phyloP scores from a whole-genome alignment of 2,329 filamentous ascomycete genomes.

The Coniochaeta ligniaria region DNA sequence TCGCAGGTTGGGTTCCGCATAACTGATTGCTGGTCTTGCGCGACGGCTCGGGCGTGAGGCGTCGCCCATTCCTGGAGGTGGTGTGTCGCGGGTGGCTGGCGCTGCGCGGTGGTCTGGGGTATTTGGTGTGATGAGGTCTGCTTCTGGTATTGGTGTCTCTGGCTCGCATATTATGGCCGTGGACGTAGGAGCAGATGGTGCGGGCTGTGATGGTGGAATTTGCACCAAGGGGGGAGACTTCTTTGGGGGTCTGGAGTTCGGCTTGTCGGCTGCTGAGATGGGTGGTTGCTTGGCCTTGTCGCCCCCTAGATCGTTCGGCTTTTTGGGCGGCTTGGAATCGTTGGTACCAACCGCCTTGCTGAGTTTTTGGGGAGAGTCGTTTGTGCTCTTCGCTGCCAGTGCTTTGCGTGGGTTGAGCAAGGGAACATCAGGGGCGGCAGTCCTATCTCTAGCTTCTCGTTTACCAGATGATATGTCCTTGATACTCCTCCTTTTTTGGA shows the following conservation, averaged over 20 bases:
- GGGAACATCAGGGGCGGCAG: slow-evolving; percentile 8
- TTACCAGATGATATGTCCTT: slow-evolving; percentile 37
- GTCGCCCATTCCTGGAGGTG: slow-evolving; percentile 50
- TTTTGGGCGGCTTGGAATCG: slow-evolving; percentile 31
- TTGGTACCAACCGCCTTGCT: slow-evolving; percentile 24
- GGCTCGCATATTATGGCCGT: slow-evolving; percentile 17
- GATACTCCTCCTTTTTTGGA: slow-evolving; percentile 32
- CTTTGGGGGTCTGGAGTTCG: slow-evolving; percentile 12
- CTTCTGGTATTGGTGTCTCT: slow-evolving; percentile 28
- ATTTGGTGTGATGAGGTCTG: slow-evolving; percentile 33
- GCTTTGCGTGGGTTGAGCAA: slow-evolving; percentile 33
- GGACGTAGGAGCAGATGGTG: neutral
- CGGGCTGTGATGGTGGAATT: slow-evolving; percentile 11
- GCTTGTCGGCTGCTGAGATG: slow-evolving; percentile 6
- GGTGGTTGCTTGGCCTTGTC: slow-evolving; percentile 7
- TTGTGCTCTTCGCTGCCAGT: slow-evolving; percentile 50
- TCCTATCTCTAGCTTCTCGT: slow-evolving; percentile 28
- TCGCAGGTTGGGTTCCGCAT: slow-evolving; percentile 73
- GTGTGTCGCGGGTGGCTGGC: slow-evolving; percentile 40
- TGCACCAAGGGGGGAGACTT: slow-evolving; percentile 14
- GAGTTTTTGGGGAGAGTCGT: slow-evolving; percentile 52
- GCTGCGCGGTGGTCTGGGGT: slow-evolving; percentile 39
- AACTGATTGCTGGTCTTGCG: slow-evolving; percentile 63
- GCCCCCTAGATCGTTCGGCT: slow-evolving; percentile 16
- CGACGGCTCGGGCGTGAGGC: slow-evolving; percentile 60